Conservation (phyloP, 2,329 filamentous ascomycete genomes). For the Iodosphaeria phyllophila region DNA sequence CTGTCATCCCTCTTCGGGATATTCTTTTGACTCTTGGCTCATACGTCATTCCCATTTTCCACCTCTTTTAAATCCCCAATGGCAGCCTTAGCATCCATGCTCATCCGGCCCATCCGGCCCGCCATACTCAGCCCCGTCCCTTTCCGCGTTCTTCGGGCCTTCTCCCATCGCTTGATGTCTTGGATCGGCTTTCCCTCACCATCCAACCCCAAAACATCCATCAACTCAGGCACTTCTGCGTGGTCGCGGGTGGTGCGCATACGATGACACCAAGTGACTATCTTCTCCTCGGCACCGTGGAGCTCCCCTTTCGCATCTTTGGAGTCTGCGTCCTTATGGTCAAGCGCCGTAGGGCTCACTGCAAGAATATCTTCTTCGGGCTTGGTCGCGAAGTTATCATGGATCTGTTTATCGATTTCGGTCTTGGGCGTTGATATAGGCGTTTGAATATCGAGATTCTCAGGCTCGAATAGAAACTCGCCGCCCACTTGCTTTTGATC, state of each 20-base stretch:
- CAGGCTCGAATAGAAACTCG: conserved; percentile 57
- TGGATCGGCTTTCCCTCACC: conserved; percentile 14
- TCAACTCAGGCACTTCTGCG: conserved; percentile 48
- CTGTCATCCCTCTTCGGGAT: no score
- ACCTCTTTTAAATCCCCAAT: no score
- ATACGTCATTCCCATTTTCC: no score
- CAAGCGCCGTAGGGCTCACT: conserved; percentile 2
- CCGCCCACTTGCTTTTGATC: conserved; percentile 54
- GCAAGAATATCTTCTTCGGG: no score
- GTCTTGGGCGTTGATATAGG: conserved; percentile 22
- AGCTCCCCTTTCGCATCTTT: conserved; percentile 31
- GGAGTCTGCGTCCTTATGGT: conserved; percentile 3
- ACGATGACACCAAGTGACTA: conserved; percentile 60
- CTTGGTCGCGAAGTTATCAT: no score
- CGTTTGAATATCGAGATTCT: conserved; percentile 17
- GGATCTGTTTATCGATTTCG: conserved; percentile 7
- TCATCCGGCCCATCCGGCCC: conserved; percentile 25
- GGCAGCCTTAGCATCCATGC: conserved; percentile 12
- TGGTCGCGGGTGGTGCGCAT: conserved; percentile 70
- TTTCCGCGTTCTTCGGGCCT: conserved; percentile 27
- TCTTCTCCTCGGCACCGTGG: conserved; percentile 31
- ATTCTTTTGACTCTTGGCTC: no score
- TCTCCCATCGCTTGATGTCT: conserved; percentile 21
- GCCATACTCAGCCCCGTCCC: conserved; percentile 34
- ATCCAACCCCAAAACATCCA: conserved; percentile 40